Evolutionary conservation across 2,329 filamentous ascomycete species (phyloP), one percentile per base, ranked within the genome.

Genomic region (Bisporella sp.): DNA sequence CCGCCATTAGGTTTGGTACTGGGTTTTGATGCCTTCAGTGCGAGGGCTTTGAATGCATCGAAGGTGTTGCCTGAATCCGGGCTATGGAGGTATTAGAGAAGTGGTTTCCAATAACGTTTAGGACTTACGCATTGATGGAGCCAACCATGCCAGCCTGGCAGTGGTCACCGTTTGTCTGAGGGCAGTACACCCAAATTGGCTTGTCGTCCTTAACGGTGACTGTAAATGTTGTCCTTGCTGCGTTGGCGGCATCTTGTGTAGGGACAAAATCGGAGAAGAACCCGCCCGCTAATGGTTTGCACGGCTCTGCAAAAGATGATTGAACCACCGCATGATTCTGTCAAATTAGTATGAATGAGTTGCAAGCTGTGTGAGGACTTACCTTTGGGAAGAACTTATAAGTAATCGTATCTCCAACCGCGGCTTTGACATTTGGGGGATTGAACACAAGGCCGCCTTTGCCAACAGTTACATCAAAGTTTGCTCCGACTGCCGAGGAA

Each of bases 381-480:
- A 50, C 48, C 35, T 53, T 54, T 4, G 61, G 56, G 39, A 52
- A 57, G 55, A 62, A 64, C 33, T 64, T 57, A 48, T 59, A 64
- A 49, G 62, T 60, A n/a, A 64, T 52, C 12, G 59, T 44, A 41
- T 63, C 60, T 30, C 62, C 62, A n/a, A 52, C 43, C 2, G 63
- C 57, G 7, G 55, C 61, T 29, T 41, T 51, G 40, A 62, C 37
- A 4, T 48, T 68, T 47, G 69, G 63, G 7, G 75, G 75, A 32
- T 31, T 43, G 91, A 96, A 78, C 96, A 96, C 52, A 90, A 96
- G 68, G 89, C 89, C 31, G 77, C 41, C 48, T 9, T 37, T 32
- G 13, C 53, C 53, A 54, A 77, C 76, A 21, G 21, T 21, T 21
- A 21, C 21, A 21, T 21, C 21, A 21, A 21, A 21, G 21, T 21